Percentiles rank a stretch among this genome's conserved stretches.
Conservation (phyloP, 176 grass and related monocot species). For the Ampelocalamus luodianensis region DNA sequence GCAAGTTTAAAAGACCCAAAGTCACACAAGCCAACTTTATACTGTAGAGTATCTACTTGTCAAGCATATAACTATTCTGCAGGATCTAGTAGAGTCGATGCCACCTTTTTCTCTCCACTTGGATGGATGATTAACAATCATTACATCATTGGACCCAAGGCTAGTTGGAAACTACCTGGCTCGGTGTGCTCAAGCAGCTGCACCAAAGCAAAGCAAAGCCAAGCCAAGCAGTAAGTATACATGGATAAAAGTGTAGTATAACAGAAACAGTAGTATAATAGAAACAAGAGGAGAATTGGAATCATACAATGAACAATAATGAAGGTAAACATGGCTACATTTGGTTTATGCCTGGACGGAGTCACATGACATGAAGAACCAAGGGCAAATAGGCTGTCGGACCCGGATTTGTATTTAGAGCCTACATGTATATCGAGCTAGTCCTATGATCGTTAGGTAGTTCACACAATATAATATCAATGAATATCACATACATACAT, state of each 20-base stretch:
- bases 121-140: conserved; percentile 54
- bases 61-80: conserved; percentile 44
- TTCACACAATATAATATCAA: no score
- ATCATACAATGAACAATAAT: no score
- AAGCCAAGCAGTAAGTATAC: conserved; percentile 35
- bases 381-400: no score
- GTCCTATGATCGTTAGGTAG: no score
- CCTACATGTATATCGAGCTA: no score
- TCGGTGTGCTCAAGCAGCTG: conserved; percentile 46
- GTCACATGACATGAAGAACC: no score
- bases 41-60: conserved; percentile 38
- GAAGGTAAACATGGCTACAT: no score
- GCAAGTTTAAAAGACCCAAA: conserved; percentile 31
- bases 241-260: neutral
- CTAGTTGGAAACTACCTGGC: conserved; percentile 52
- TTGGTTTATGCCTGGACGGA: no score
- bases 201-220: conserved; percentile 31
- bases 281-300: no score
- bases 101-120: conserved; percentile 58
- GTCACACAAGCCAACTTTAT: conserved; percentile 34
- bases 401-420: no score
- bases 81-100: conserved; percentile 51
- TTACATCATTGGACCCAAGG: conserved; percentile 47
- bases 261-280: no score
- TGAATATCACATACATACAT: no score